These are phyloP conservation scores for Coemansia sp. DNA, from an alignment of 192 early-diverging fungal genomes.

Conservation along the genomic window DNA sequence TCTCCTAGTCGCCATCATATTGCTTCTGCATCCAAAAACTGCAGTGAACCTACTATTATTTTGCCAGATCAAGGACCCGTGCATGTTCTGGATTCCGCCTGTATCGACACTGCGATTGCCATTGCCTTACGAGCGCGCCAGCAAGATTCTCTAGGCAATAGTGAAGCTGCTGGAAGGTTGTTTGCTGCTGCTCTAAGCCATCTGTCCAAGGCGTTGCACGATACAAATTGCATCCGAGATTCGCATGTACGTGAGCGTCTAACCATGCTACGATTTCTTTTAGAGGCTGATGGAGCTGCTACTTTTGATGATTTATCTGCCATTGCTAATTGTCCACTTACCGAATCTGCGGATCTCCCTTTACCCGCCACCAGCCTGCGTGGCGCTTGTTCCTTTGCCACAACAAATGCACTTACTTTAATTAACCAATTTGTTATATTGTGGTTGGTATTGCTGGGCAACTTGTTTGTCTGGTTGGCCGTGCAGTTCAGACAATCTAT, in stretches of 20 bases:
- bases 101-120: constrained; percentile 26
- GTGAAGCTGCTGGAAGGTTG: constrained; percentile 14
- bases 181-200: constrained; percentile 20
- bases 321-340: not conserved
- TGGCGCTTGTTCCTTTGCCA: not conserved
- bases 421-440: constrained; percentile 18
- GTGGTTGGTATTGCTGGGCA: constrained; percentile 41
- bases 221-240: constrained; percentile 3
- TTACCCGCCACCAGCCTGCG: constrained; percentile 7
- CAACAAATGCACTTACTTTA: constrained; percentile 10
- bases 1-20: not conserved
- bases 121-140: constrained; percentile 31
- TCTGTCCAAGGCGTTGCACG: constrained; percentile 21
- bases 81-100: constrained; percentile 8
- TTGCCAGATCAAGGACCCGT: not conserved
- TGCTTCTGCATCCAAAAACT: not conserved
- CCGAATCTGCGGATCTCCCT: not conserved
- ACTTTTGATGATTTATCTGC: not conserved
- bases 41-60: not conserved
- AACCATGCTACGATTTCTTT: constrained; percentile 14
- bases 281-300: constrained; percentile 9
- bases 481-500: constrained; percentile 32
- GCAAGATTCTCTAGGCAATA: constrained; percentile 26
- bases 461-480: constrained; percentile 25
- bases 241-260: constrained; percentile 24